These are phyloP conservation scores for Ganoderma multipileum DNA, from an alignment of 1,284 basidiomycete genomes.

Conservation along the genomic window DNA sequence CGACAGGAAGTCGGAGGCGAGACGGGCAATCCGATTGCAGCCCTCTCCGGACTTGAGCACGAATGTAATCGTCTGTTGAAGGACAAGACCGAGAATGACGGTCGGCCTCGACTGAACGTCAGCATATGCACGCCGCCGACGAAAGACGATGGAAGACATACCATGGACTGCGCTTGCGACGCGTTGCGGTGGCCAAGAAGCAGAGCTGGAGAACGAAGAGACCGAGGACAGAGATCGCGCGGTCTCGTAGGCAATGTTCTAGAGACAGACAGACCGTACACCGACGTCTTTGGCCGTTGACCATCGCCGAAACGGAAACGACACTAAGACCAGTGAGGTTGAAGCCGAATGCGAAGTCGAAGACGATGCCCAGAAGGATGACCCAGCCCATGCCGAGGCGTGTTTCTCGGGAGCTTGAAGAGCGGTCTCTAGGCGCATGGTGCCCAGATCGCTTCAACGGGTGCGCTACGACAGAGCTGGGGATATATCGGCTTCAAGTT, in stretches of 20 bases:
- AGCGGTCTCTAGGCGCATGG: constrained; percentile 72
- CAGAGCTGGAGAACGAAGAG: constrained; percentile 78
- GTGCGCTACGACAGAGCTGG: constrained; percentile 65
- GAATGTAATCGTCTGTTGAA: constrained; percentile 85
- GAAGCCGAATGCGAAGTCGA: constrained; percentile 87
- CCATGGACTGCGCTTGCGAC: constrained; percentile 74
- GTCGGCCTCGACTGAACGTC: constrained; percentile 64
- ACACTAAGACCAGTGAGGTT: constrained; percentile 58
- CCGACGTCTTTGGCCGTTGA: constrained; percentile 28
- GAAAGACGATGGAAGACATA: constrained; percentile 30
- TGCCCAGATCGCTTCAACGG: constrained; percentile 74
- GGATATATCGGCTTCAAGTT: too few species aligned
- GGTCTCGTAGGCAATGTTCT: constrained; percentile 79
- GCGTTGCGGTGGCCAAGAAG: constrained; percentile 70
- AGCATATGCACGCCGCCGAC: constrained; percentile 15
- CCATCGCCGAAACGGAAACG: constrained; percentile 4
- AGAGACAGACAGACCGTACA: constrained; percentile 22
- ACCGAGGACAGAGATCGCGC: constrained; percentile 81
- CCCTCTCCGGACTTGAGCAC: constrained; percentile 85
- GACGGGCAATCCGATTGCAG: constrained; percentile 77
- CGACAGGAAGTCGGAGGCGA: constrained; percentile 75
- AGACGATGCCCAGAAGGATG: constrained; percentile 74
- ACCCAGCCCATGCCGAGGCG: constrained; percentile 77
- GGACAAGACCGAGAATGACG: constrained; percentile 83
- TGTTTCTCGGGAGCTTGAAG: constrained; percentile 64